Conservation (phyloP, 495 filamentous ascomycete genomes). For the Podospora pseudoanserina region DNA sequence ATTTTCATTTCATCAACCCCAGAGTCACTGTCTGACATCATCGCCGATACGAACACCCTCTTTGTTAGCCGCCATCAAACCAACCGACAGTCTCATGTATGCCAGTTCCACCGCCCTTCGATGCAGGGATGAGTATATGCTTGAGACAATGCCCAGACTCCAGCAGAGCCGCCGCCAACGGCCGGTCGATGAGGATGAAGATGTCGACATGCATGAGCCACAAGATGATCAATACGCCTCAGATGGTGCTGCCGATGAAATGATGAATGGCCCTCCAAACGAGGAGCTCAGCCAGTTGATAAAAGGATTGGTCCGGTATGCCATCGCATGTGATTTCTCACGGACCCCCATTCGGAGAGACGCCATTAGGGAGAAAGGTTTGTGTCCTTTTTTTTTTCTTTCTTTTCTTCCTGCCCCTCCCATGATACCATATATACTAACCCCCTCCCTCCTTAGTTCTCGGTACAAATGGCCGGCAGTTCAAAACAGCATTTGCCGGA, state of each 20-base stretch:
- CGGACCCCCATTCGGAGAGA: conserved; percentile 69
- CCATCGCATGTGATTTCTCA: conserved; percentile 83
- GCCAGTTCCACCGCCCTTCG: not conserved
- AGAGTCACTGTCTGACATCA: not conserved
- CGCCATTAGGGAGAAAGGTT: conserved; percentile 74
- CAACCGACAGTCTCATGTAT: not conserved
- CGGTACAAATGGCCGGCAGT: conserved; percentile 53
- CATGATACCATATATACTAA: conserved; percentile 4
- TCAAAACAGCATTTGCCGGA: conserved; percentile 64
- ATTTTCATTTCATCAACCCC: too few species aligned
- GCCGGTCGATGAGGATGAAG: conserved; percentile 24
- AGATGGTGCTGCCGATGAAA: conserved; percentile 34
- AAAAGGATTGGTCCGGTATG: conserved; percentile 89
- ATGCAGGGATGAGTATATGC: not conserved
- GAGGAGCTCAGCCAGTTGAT: conserved; percentile 56
- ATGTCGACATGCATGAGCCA: conserved; percentile 14
- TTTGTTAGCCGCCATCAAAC: not conserved
- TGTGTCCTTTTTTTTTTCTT: not conserved
- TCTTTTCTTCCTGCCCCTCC: not conserved
- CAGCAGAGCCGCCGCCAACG: not conserved
- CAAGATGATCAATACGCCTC: conserved; percentile 23
- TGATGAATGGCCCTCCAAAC: conserved; percentile 35
- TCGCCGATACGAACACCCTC: not conserved
- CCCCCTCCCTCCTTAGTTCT: conserved; percentile 40
- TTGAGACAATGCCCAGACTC: not conserved